Evolutionary conservation across 129 eudicot genomes (phyloP), one percentile per base, ranked within the genome.

Genomic region (Artemisia argyi): DNA sequence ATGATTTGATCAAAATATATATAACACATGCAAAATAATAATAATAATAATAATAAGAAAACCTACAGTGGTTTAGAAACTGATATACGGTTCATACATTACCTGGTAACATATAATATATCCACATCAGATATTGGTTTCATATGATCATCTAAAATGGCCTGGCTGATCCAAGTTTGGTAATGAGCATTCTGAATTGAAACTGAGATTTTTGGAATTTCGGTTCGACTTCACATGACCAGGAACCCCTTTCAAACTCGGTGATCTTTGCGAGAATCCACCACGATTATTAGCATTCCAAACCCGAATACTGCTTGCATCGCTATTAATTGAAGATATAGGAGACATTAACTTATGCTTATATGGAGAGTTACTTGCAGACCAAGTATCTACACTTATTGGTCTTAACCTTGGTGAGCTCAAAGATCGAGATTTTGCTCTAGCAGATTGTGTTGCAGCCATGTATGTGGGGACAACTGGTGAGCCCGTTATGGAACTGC

Each of bases 381-480:
- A 92, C 60, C 71, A 85, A 4, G 84, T 81, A 61, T 92, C 96
- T 2, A 82, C 51, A 49, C 75, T 81, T 22, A 82, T 16, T 1
- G 91, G 92, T 69, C 98, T 90, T 68, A 87, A 74, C 66, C 91
- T 83, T 62, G 98, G 98, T 30, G 96, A 92, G 83, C 91, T 89
- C 78, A 83, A 17, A 66, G 97, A 86, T 71, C 96, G 68, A 16
- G 83, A 65, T 82, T 80, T 87, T 42, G 98, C 98, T 55, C 77
- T 85, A 53, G 98, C 98, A 11, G 98, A 92, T 73, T 80, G 84
- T 17, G 98, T 92, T 65, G 96, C 92, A 58, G 96, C 96, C 98
- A 92, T 92, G 85, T 92, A 92, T 24, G 96, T 75, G 7, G 98
- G 98, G 49, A 76, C 61, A 42, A 72, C 20, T 13, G 91, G 94